phyloP scores from a whole-genome alignment of 306 rosid genomes.

The Begonia fuchsioides region DNA sequence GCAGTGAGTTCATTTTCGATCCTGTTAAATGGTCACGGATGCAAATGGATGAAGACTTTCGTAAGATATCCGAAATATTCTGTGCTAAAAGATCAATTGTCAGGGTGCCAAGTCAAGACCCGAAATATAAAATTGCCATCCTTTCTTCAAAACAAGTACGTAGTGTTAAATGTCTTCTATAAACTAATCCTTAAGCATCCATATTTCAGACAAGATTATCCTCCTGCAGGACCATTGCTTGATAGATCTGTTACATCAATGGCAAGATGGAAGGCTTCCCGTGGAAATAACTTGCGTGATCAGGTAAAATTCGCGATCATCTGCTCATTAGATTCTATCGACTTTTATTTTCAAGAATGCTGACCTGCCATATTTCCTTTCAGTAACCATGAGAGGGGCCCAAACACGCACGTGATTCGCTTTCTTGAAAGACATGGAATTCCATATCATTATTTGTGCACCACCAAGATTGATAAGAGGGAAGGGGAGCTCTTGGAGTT shows the following conservation, averaged over 20 bases:
- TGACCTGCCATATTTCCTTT: constrained; percentile 1
- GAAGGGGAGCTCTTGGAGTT: constrained; percentile 76
- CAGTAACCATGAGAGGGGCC: constrained; percentile 79
- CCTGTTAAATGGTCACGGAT: constrained; percentile 78
- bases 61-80: constrained; percentile 41
- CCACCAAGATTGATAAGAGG: constrained; percentile 45
- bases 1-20: constrained; percentile 85
- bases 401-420: constrained; percentile 77
- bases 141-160: constrained; percentile 70
- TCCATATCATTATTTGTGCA: constrained; percentile 58
- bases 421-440: constrained; percentile 79
- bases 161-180: constrained; percentile 1
- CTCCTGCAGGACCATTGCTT: constrained; percentile 78
- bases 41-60: constrained; percentile 80
- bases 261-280: constrained; percentile 88
- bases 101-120: constrained; percentile 60
- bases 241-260: constrained; percentile 71
- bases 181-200: not conserved
- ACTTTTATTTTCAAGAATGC: constrained; percentile 10
- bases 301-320: constrained; percentile 37
- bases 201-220: constrained; percentile 3
- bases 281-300: constrained; percentile 78
- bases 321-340: constrained; percentile 3
- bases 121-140: constrained; percentile 76
- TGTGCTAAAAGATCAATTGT: constrained; percentile 60